A percentile compares a stretch with the other conserved stretches of the same genome.
Conservation (phyloP, 257 asterid genomes). For the Phtheirospermum japonicum region DNA sequence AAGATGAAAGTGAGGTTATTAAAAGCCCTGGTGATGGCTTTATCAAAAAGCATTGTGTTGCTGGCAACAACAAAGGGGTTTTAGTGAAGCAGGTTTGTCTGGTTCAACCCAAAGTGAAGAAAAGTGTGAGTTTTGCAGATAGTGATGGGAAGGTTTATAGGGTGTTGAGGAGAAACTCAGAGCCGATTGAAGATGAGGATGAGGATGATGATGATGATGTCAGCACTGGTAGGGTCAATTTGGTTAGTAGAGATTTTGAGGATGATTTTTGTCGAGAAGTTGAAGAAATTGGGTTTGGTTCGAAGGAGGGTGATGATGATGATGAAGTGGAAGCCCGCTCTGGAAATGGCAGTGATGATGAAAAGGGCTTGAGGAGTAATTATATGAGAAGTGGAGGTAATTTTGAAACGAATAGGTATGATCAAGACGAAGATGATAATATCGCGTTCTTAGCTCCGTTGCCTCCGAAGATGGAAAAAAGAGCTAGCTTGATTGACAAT, state of each 20-base stretch:
- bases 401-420: conserved; percentile 10
- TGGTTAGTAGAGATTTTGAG: conserved; percentile 26
- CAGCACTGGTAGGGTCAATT: conserved; percentile 20
- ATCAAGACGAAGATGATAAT: conserved; percentile 25
- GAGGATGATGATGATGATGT: conserved; percentile 25
- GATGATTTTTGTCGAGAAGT: conserved; percentile 35
- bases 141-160: conserved; percentile 33
- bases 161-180: conserved; percentile 22
- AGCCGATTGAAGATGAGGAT: conserved; percentile 24
- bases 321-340: conserved; percentile 29
- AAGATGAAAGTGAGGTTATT: conserved; percentile 30
- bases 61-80: conserved; percentile 24
- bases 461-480: conserved; percentile 51
- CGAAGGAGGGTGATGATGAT: conserved; percentile 32
- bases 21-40: conserved; percentile 28
- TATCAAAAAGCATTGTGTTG: conserved; percentile 24
- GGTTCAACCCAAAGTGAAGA: conserved; percentile 43
- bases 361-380: conserved; percentile 20
- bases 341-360: conserved; percentile 43
- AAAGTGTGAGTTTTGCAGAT: conserved; percentile 55
- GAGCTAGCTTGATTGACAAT: conserved; percentile 30
- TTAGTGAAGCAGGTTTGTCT: conserved; percentile 22
- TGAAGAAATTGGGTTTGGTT: conserved; percentile 39
- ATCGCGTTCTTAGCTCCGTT: conserved; percentile 45
- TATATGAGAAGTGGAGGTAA: conserved; percentile 21